phyloP scores from a whole-genome alignment of 306 rosid genomes.

The Gastrolobium villosum region DNA sequence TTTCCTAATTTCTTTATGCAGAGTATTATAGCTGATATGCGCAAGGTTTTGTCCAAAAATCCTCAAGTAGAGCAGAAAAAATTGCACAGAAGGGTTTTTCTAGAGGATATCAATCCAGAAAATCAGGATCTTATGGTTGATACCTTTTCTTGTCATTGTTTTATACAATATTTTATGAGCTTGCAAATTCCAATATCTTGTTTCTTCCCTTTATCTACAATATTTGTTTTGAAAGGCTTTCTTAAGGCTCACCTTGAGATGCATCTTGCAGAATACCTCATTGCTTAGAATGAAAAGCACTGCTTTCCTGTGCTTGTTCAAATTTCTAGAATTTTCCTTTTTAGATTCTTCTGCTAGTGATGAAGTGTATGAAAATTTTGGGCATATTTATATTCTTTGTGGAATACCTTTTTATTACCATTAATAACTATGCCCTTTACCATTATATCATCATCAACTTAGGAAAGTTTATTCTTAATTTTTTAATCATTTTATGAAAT shows the following conservation, averaged over 20 bases:
- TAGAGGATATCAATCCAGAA: slow-evolving; percentile 80
- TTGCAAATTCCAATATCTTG: slow-evolving; percentile 20
- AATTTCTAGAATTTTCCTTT: slow-evolving; percentile 30
- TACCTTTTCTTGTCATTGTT: slow-evolving; percentile 36
- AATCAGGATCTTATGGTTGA: slow-evolving; percentile 93
- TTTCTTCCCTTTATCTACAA: slow-evolving; percentile 28
- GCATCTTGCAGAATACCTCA: slow-evolving; percentile 20
- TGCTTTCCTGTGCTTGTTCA: slow-evolving; percentile 33
- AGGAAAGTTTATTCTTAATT: neutral
- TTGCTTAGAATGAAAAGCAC: slow-evolving; percentile 12
- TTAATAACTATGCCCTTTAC: slow-evolving; percentile 4
- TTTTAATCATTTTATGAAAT: neutral
- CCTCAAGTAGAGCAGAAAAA: slow-evolving; percentile 97
- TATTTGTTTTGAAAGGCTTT: slow-evolving; percentile 29
- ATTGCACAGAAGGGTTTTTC: slow-evolving; percentile 93
- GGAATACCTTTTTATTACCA: slow-evolving; percentile 4
- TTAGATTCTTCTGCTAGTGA: neutral
- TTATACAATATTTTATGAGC: slow-evolving; percentile 24
- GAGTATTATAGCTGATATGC: slow-evolving; percentile 95
- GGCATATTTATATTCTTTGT: neutral
- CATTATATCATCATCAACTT: neutral
- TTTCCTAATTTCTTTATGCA: slow-evolving; percentile 52
- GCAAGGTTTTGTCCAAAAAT: slow-evolving; percentile 94
- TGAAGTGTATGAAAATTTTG: slow-evolving; percentile 20
- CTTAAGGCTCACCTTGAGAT: slow-evolving; percentile 35